phyloP scores from a whole-genome alignment of 768 basidiomycete species.

The Agaricus subrufescens region DNA sequence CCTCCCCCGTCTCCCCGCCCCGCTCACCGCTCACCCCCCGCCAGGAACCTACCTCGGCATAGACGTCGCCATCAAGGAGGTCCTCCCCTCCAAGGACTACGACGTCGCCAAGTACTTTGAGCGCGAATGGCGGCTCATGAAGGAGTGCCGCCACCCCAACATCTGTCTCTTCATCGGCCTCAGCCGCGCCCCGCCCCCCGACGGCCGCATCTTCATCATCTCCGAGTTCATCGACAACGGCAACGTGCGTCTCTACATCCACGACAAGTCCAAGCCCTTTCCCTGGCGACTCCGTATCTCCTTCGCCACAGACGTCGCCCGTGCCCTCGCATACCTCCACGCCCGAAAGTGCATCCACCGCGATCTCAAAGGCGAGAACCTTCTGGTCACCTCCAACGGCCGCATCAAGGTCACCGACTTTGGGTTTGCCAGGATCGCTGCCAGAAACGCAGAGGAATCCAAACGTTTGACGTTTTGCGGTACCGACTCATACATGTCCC shows the following conservation, averaged over 20 bases:
- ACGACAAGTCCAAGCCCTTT: constrained; percentile 76
- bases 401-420: constrained; percentile 99
- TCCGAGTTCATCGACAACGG: constrained; percentile 93
- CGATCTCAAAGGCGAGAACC: constrained; percentile 96
- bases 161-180: constrained; percentile 93
- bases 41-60: constrained; percentile 91
- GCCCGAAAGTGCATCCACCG: constrained; percentile 86
- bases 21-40: neutral
- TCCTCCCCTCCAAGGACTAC: constrained; percentile 86
- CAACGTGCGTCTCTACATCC: constrained; percentile 88
- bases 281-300: constrained; percentile 93
- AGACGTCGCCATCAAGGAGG: constrained; percentile 95
- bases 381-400: constrained; percentile 91
- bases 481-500: constrained; percentile 96
- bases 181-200: constrained; percentile 70
- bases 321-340: constrained; percentile 96
- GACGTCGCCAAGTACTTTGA: constrained; percentile 98
- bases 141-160: constrained; percentile 89
- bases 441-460: constrained; percentile 84
- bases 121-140: constrained; percentile 98
- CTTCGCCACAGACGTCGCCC: constrained; percentile 91
- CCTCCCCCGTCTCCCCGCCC: neutral
- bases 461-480: constrained; percentile 84
- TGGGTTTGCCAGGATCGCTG: constrained; percentile 93
- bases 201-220: constrained; percentile 88